Conservation (phyloP, 257 asterid species). For the Fraxinus excelsior region DNA sequence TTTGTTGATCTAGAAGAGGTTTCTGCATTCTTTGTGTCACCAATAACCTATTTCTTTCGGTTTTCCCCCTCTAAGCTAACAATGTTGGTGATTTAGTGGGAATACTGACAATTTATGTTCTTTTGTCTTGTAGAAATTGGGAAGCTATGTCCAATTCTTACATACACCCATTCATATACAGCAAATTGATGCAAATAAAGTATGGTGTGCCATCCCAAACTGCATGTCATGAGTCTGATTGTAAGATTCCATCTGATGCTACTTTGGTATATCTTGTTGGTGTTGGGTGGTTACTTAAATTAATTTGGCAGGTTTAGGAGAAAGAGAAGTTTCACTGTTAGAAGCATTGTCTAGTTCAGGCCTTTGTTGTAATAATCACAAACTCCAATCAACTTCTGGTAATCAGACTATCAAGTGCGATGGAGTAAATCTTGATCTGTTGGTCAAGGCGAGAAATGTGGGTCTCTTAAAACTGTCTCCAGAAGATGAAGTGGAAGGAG, state of each 20-base stretch:
- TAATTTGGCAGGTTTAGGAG: conserved; percentile 57
- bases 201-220: conserved; percentile 36
- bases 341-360: conserved; percentile 87
- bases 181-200: conserved; percentile 52
- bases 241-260: conserved; percentile 43
- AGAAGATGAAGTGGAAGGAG: conserved; percentile 95
- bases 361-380: conserved; percentile 61
- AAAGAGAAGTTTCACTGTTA: conserved; percentile 58
- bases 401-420: conserved; percentile 36
- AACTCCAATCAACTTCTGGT: conserved; percentile 38
- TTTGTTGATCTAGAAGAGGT: conserved; percentile 7
- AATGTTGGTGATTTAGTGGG: conserved; percentile 7
- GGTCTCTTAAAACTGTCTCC: conserved; percentile 70
- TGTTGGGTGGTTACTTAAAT: conserved; percentile 38
- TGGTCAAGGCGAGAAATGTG: conserved; percentile 49
- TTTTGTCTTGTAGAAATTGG: conserved; percentile 50
- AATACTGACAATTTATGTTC: conserved; percentile 25
- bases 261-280: conserved; percentile 19
- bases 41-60: not conserved
- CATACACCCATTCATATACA: conserved; percentile 63
- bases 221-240: conserved; percentile 41
- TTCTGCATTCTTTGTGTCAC: conserved; percentile 11
- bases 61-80: not conserved
- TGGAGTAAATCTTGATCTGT: conserved; percentile 55
- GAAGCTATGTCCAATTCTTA: conserved; percentile 44